Conservation (phyloP, 768 basidiomycete genomes). For the Mycena rosella region DNA sequence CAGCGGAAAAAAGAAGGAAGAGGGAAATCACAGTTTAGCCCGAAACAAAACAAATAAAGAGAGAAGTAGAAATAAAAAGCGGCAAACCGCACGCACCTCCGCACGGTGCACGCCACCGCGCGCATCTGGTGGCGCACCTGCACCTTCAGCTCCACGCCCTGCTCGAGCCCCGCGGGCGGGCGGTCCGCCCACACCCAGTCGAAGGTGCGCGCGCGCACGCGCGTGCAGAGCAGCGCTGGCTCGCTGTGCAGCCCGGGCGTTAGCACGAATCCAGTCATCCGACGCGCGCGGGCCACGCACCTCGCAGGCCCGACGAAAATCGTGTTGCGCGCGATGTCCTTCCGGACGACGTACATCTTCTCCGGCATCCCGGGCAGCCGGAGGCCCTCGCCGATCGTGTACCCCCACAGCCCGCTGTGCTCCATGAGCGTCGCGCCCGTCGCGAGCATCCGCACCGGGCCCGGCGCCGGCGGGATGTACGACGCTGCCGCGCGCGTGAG, state of each 20-base stretch:
- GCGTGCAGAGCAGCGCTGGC: slow-evolving; percentile 64
- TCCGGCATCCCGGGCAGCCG: slow-evolving; percentile 70
- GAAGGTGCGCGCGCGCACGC: slow-evolving; percentile 63
- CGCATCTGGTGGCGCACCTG: slow-evolving; percentile 82
- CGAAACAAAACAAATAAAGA: no score
- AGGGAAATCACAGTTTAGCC: no score
- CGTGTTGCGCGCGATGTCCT: slow-evolving; percentile 71
- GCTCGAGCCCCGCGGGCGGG: slow-evolving; percentile 61
- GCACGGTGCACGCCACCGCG: slow-evolving; percentile 64
- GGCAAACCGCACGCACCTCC: no score
- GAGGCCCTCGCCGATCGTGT: slow-evolving; percentile 88
- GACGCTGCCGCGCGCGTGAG: slow-evolving; percentile 78
- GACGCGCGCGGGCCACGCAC: slow-evolving; percentile 50
- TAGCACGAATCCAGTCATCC: background rate
- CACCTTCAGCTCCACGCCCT: slow-evolving; percentile 63
- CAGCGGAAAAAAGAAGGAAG: background rate
- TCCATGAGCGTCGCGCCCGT: slow-evolving; percentile 66
- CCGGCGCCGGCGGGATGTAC: slow-evolving; percentile 79
- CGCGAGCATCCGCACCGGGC: slow-evolving; percentile 71
- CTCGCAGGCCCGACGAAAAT: slow-evolving; percentile 83
- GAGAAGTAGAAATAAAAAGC: no score
- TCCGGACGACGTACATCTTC: slow-evolving; percentile 80
- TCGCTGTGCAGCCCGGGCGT: slow-evolving; percentile 57
- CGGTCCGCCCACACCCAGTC: slow-evolving; percentile 82
- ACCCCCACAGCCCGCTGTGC: slow-evolving; percentile 87